Evolutionary conservation across 176 grass and related monocot genomes (phyloP).

Genomic region (Carex scoparia): DNA sequence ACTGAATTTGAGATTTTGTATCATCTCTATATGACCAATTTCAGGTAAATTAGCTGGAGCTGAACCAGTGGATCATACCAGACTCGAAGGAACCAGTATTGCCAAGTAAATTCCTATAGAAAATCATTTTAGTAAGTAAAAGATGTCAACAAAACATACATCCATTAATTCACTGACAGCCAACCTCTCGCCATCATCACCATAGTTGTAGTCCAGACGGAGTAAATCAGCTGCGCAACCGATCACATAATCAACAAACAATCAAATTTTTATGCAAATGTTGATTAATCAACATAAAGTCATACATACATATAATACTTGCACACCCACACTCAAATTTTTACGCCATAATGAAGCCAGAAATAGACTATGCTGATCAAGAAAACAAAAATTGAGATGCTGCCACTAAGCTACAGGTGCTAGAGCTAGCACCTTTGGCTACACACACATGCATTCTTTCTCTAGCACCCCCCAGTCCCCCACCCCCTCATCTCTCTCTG

Average conservation of each 20-base stretch:
- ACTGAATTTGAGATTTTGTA: not conserved
- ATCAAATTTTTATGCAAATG: not conserved
- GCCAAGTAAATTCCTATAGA: not conserved
- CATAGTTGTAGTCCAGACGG: constrained; percentile 46
- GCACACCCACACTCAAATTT: not conserved
- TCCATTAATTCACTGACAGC: constrained; percentile 82
- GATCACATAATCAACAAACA: constrained; percentile 20
- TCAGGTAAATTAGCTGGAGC: not conserved
- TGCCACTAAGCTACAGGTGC: not conserved
- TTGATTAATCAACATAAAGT: not conserved
- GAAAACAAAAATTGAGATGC: not conserved
- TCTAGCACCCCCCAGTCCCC: not conserved
- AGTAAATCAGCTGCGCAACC: constrained; percentile 31
- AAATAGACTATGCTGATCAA: not conserved
- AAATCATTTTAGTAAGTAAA: not conserved
- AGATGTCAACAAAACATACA: constrained; percentile 25
- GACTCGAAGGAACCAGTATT: not conserved
- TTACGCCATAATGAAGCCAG: not conserved
- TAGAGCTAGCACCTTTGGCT: not conserved
- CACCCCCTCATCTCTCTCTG: not conserved
- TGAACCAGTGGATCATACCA: not conserved
- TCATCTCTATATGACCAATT: not conserved
- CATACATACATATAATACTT: not conserved
- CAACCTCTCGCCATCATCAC: constrained; percentile 84
- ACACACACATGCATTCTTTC: not conserved